Base-by-base conservation (phyloP, 192 early-diverging fungal species). In the Obelidium mucronatum region DNA sequence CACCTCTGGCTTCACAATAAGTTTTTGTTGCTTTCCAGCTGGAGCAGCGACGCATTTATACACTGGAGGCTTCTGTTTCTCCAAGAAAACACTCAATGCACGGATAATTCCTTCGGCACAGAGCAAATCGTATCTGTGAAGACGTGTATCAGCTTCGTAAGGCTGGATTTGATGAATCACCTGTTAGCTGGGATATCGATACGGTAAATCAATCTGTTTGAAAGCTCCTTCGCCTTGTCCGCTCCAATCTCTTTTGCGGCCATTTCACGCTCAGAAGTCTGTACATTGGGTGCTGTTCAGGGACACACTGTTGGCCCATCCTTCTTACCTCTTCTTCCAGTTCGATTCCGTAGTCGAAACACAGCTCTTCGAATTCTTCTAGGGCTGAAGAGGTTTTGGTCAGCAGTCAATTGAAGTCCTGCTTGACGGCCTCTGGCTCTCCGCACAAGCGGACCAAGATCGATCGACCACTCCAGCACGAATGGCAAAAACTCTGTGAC, bases 311-410 rank as follows among this genome's bases (percentile, higher is more conserved):
- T n/a, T 19, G 13, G 15, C 15, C 30, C 13, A 24, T 8, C 8
- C 19, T 22, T 36, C 87, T 61, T 88, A 94, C 93, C 82, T 96
- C 96, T 81, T 99, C 97, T 75, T 99, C 97, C 42, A 99, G 87
- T 87, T 99, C 97, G 75, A 99, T 96, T 68, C 98, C 98, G 82
- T 96, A 98, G 81, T 96, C 92, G 86, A 99, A 99, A 82, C 98
- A 98, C 61, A 99, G 90, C 84, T 99, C 98, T 82, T 92, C 89
- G 88, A 99, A 98, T 79, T 96, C 92, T 54, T 94, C 91, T 68
- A 86, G 85, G 40, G 91, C 91, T 94, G 75, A 6, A 59, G 4
- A 44, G 44, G 44, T 48, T 15, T n/a, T n/a, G n/a, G n/a, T n/a
- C n/a, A n/a, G n/a, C n/a, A n/a, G n/a, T n/a, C n/a, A n/a, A n/a